These are phyloP conservation scores for Syzygium aromaticum DNA, from an alignment of 345 rosid species.

Conservation along the genomic window DNA sequence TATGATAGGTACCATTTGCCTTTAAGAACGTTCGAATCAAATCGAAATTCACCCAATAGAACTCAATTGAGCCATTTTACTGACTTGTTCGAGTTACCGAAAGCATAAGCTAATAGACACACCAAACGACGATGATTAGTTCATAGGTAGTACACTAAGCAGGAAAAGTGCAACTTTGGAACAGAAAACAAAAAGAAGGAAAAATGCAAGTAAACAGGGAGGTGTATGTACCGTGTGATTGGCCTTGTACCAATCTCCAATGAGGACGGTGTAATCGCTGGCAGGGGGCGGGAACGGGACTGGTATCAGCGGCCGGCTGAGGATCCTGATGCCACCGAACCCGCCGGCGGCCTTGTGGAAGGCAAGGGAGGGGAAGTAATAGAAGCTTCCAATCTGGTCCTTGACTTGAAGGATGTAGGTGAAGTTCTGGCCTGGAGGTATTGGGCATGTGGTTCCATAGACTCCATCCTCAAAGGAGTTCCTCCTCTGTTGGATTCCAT, in stretches of 20 bases:
- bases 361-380: slow-evolving; percentile 64
- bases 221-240: slow-evolving; percentile 51
- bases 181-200: not conserved
- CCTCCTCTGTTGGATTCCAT: slow-evolving; percentile 76
- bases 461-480: slow-evolving; percentile 82
- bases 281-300: slow-evolving; percentile 61
- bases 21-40: not conserved
- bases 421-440: slow-evolving; percentile 78
- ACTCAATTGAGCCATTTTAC: not conserved
- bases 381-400: slow-evolving; percentile 81
- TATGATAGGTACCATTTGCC: not conserved
- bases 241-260: slow-evolving; percentile 67
- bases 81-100: not conserved
- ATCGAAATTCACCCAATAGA: not conserved
- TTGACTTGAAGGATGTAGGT: slow-evolving; percentile 76
- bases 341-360: slow-evolving; percentile 82
- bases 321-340: slow-evolving; percentile 63
- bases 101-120: not conserved
- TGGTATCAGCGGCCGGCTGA: slow-evolving; percentile 60
- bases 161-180: not conserved
- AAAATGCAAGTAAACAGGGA: not conserved
- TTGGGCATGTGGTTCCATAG: slow-evolving; percentile 80
- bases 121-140: not conserved
- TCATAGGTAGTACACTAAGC: not conserved
- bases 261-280: slow-evolving; percentile 53